Conservation (phyloP, 2,329 filamentous ascomycete species). For the Monascus ruber region DNA sequence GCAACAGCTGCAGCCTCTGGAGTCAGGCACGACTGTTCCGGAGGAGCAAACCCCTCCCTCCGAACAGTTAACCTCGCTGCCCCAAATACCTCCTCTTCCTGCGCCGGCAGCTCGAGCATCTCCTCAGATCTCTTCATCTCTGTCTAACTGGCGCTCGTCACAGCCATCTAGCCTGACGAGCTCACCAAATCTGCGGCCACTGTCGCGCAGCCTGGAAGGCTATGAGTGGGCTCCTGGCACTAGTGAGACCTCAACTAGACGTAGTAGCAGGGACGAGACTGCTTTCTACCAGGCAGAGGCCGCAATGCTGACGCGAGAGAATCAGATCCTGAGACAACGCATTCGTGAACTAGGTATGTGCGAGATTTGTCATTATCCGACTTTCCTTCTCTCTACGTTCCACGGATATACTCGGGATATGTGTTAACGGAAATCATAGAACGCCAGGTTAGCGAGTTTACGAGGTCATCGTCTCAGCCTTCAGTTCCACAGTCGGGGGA, state of each 20-base stretch:
- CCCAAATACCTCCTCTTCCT: conserved; percentile 18
- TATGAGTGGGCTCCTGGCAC: conserved; percentile 15
- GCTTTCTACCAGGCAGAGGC: conserved; percentile 39
- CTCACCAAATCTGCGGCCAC: conserved; percentile 27
- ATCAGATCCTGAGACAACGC: conserved; percentile 36
- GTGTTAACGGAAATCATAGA: conserved; percentile 3
- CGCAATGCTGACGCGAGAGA: conserved; percentile 35
- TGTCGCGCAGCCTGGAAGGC: conserved; percentile 12
- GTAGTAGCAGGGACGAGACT: conserved; percentile 35
- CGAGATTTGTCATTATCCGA: background rate
- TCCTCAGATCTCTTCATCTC: conserved; percentile 19
- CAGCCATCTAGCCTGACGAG: conserved; percentile 23
- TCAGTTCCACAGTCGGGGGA: too few species aligned
- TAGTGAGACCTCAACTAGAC: conserved; percentile 18
- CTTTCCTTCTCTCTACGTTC: too few species aligned
- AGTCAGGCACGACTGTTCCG: conserved; percentile 20
- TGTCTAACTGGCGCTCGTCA: conserved; percentile 25
- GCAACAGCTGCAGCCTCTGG: conserved; percentile 20
- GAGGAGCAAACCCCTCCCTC: conserved; percentile 34
- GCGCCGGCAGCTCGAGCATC: conserved; percentile 21
- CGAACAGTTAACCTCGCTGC: conserved; percentile 30
- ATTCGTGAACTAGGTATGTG: conserved; percentile 36
- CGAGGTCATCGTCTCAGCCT: too few species aligned
- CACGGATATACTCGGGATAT: too few species aligned
- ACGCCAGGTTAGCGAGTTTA: conserved; percentile 12